phyloP scores from a whole-genome alignment of 2,329 filamentous ascomycete species.

The Fusarium virguliforme region DNA sequence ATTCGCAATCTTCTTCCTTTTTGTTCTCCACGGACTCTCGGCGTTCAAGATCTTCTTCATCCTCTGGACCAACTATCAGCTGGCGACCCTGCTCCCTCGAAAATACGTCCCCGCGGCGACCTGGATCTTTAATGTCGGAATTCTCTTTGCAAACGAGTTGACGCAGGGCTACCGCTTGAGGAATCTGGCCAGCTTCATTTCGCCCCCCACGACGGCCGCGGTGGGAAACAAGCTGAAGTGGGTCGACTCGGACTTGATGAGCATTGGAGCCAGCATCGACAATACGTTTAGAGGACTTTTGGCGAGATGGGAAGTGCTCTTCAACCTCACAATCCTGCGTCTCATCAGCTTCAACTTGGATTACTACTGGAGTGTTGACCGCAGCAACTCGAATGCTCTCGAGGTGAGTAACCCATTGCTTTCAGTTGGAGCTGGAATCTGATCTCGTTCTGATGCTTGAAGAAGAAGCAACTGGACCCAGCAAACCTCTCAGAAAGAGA shows the following conservation, averaged over 20 bases:
- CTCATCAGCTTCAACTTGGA: conserved; percentile 98
- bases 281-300: conserved; percentile 83
- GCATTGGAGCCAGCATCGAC: conserved; percentile 83
- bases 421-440: conserved; percentile 20
- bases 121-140: conserved; percentile 91
- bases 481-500: conserved; percentile 90
- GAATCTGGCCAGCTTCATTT: conserved; percentile 71
- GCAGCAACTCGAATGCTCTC: conserved; percentile 74
- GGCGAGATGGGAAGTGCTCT: conserved; percentile 94
- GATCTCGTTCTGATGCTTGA: conserved; percentile 73
- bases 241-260: conserved; percentile 63
- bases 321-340: conserved; percentile 94
- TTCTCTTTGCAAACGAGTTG: conserved; percentile 92
- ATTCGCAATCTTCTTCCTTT: conserved; percentile 86
- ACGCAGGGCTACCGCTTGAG: conserved; percentile 82
- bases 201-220: conserved; percentile 55
- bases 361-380: conserved; percentile 90
- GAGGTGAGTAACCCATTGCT: conserved; percentile 78
- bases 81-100: conserved; percentile 81
- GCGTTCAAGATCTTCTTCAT: conserved; percentile 86
- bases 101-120: conserved; percentile 81
- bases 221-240: conserved; percentile 40
- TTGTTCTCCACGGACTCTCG: conserved; percentile 88
- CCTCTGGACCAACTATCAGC: conserved; percentile 83
- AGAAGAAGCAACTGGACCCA: conserved; percentile 98